These are phyloP conservation scores for Yarrowia hollandica DNA, from an alignment of 805 yeast genomes.

Conservation along the genomic window DNA sequence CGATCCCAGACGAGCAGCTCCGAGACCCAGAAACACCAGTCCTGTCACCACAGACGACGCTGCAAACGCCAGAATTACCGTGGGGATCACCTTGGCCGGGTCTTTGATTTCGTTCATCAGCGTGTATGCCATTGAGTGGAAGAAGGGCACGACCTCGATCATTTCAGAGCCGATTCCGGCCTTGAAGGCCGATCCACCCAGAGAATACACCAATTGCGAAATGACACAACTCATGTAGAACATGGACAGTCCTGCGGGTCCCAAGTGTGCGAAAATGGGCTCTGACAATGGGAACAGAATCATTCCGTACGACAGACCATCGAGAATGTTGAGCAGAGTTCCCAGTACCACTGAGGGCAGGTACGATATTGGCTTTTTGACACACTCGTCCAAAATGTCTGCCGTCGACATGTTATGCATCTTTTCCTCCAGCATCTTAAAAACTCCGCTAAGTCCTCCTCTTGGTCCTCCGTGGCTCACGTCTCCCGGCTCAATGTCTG, in stretches of 20 bases:
- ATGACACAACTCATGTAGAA: constrained; percentile 90
- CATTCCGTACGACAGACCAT: constrained; percentile 96
- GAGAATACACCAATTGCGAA: constrained; percentile 81
- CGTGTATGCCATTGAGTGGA: constrained; percentile 87
- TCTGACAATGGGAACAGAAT: constrained; percentile 91
- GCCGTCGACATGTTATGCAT: not conserved
- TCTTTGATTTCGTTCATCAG: constrained; percentile 56
- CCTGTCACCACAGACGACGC: constrained; percentile 86
- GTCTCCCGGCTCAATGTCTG: constrained; percentile 11
- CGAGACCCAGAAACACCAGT: constrained; percentile 69
- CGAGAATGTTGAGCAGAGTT: constrained; percentile 77
- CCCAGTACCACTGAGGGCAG: constrained; percentile 87
- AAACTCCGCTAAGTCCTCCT: constrained; percentile 14
- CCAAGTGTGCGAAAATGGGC: constrained; percentile 71
- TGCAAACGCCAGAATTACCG: constrained; percentile 85
- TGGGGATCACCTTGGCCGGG: constrained; percentile 60
- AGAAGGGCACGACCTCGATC: constrained; percentile 99
- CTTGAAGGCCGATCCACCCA: constrained; percentile 87
- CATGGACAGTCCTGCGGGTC: constrained; percentile 89
- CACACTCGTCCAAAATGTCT: constrained; percentile 18
- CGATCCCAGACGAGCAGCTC: constrained; percentile 77
- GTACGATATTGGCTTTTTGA: constrained; percentile 46
- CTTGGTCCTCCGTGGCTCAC: constrained; percentile 18
- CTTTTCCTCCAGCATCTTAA: not conserved
- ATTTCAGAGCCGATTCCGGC: constrained; percentile 96